Evolutionary conservation across 345 rosid genomes (phyloP).

Genomic region (Salix purpurea): DNA sequence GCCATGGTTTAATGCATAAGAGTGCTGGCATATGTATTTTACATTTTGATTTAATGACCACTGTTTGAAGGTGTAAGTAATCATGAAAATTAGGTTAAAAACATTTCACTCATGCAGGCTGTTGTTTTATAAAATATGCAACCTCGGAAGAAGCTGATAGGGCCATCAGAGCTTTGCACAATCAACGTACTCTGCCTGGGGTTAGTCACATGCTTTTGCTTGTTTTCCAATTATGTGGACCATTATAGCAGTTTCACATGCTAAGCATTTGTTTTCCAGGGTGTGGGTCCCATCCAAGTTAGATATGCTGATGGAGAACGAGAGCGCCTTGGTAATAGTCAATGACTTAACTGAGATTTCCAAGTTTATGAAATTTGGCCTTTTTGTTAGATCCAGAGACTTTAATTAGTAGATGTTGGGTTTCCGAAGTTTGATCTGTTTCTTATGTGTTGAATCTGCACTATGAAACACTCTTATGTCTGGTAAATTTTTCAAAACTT

Average conservation of each 20-base stretch:
- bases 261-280: constrained; percentile 49
- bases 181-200: constrained; percentile 85
- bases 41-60: background rate
- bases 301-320: constrained; percentile 98
- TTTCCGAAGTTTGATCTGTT: constrained; percentile 8
- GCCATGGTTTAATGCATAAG: background rate
- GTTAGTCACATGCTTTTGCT: constrained; percentile 42
- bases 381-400: background rate
- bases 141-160: constrained; percentile 89
- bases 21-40: constrained; percentile 8
- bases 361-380: background rate
- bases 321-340: constrained; percentile 81
- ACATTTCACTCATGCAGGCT: constrained; percentile 65
- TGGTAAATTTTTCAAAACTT: background rate
- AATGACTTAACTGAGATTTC: background rate
- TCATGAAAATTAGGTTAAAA: constrained; percentile 39
- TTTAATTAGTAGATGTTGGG: background rate
- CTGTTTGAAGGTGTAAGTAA: constrained; percentile 18
- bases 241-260: background rate
- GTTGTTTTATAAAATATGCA: constrained; percentile 96
- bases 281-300: constrained; percentile 90
- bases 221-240: background rate
- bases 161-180: constrained; percentile 95
- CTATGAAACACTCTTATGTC: no score
- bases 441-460: background rate